Conservation (phyloP, 495 filamentous ascomycete genomes). For the Aspergillus ellipticus region DNA sequence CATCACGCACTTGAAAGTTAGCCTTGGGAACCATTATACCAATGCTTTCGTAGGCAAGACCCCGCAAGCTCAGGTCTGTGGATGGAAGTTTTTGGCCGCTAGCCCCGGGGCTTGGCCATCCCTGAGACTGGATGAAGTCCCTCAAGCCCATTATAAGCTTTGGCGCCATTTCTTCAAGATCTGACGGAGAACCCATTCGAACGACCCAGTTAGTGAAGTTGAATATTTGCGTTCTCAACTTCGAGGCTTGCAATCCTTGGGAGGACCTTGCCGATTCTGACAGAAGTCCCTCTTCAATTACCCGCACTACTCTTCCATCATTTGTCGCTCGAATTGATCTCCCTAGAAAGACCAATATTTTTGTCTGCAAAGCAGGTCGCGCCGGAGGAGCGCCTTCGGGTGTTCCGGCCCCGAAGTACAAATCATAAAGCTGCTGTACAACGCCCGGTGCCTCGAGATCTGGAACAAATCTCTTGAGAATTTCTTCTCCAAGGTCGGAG, state of each 20-base stretch:
- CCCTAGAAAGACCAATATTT: conserved; percentile 67
- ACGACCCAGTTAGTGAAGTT: conserved; percentile 86
- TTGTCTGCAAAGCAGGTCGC: conserved; percentile 67
- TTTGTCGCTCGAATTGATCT: conserved; percentile 69
- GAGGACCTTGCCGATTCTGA: conserved; percentile 44
- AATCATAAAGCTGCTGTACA: conserved; percentile 59
- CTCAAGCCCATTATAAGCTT: conserved; percentile 67
- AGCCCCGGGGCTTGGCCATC: conserved; percentile 67
- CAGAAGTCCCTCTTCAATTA: conserved; percentile 65
- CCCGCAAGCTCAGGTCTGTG: conserved; percentile 63
- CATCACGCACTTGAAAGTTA: conserved; percentile 31
- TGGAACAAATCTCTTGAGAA: conserved; percentile 68
- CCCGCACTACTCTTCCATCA: conserved; percentile 61
- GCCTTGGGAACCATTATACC: conserved; percentile 66
- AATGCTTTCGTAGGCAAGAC: conserved; percentile 78
- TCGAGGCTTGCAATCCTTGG: conserved; percentile 64
- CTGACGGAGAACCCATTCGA: conserved; percentile 59
- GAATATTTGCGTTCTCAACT: conserved; percentile 80
- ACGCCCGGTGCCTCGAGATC: conserved; percentile 65
- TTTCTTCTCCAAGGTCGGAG: conserved; percentile 75
- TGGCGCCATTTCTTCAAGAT: conserved; percentile 60
- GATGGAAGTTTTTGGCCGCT: conserved; percentile 44
- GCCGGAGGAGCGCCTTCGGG: conserved; percentile 49
- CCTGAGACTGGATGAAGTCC: conserved; percentile 73
- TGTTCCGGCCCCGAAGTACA: conserved; percentile 57